Base-by-base conservation (phyloP, 768 basidiomycete species). In the Russula olivacea region DNA sequence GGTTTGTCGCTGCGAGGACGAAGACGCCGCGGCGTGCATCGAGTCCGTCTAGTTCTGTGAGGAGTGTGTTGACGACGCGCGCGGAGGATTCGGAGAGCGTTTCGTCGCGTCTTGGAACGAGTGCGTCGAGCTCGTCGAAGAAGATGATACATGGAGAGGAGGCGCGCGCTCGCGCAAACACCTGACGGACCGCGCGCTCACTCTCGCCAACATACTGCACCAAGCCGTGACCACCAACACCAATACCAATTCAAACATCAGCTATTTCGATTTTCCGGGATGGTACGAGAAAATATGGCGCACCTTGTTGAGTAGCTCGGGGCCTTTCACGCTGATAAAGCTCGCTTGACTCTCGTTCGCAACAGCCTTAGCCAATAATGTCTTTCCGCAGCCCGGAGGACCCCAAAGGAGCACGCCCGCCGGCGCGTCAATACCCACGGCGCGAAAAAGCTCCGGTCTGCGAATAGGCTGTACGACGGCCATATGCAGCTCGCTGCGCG, bases 331-430 rank as follows among this genome's bases (percentile, higher is more conserved):
- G 70, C 93, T 95, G 71, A 99, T 98, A 70, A 99, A 98, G 74
- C 94, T 98, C 14, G 97, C 97, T 66, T 84, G 79, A 58, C 88
- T 91, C 76, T 98, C 97, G 72, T 94, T 98, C 10, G 97, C 97
- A 5, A 98, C 96, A 0, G 96, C 97, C 72, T 98, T 98, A 0
- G 97, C 97, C n/a, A 99, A 78, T 32, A 99, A 72, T 0, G 97
- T 99, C 76, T 98, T 99, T 5, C 97, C 97, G 71, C 96, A 98
- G 11, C 97, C 97, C 0, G 97, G 96, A 28, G 97, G 97, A 34
- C 97, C 97, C 97, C 97, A 98, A n/a, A 98, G 76, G 38, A 98
- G 76, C 3, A 98, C 97, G 0, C 96, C 97, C 70, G 93, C 94
- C 0, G 93, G 86, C 0, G 92, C 91, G 34, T 87, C 85, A 65